Conservation (phyloP, 768 basidiomycete species). For the Lanmaoa rubissima region DNA sequence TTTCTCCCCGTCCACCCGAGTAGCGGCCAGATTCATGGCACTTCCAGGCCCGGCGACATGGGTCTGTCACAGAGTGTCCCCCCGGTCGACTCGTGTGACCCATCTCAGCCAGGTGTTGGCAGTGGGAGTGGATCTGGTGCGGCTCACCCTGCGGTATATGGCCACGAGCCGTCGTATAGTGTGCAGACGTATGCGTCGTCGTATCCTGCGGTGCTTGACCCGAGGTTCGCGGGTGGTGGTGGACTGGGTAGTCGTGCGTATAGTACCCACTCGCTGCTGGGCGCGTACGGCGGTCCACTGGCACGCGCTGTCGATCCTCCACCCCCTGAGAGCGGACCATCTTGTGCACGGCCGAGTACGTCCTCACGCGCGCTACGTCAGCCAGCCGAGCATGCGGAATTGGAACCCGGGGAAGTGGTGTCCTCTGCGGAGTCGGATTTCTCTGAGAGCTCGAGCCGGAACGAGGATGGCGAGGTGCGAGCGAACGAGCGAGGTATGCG, state of each 20-base stretch:
- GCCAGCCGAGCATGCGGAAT: constrained; percentile 4
- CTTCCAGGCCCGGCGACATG: constrained; percentile 20
- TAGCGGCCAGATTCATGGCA: constrained; percentile 17
- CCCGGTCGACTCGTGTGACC: constrained; percentile 10
- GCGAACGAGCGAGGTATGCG: constrained; percentile 12
- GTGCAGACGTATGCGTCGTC: constrained; percentile 1
- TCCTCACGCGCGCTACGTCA: not conserved
- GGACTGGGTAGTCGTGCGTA: not conserved
- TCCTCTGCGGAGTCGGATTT: constrained; percentile 25
- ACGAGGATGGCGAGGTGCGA: constrained; percentile 13
- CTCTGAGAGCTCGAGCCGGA: constrained; percentile 23
- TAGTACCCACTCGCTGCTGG: not conserved
- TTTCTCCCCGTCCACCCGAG: not conserved
- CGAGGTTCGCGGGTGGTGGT: constrained; percentile 2
- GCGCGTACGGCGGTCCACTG: not conserved
- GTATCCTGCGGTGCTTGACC: constrained; percentile 17
- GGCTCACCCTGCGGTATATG: constrained; percentile 7
- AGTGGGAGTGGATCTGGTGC: constrained; percentile 19
- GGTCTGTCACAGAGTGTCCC: constrained; percentile 13
- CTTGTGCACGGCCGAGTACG: not conserved
- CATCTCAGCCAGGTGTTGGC: constrained; percentile 19
- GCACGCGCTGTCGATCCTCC: not conserved
- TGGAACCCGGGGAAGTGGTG: constrained; percentile 28
- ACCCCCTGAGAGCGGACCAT: constrained; percentile 1
- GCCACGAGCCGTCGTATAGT: not conserved